phyloP scores from a whole-genome alignment of 441 rosid genomes.

The Gossypium aridum region DNA sequence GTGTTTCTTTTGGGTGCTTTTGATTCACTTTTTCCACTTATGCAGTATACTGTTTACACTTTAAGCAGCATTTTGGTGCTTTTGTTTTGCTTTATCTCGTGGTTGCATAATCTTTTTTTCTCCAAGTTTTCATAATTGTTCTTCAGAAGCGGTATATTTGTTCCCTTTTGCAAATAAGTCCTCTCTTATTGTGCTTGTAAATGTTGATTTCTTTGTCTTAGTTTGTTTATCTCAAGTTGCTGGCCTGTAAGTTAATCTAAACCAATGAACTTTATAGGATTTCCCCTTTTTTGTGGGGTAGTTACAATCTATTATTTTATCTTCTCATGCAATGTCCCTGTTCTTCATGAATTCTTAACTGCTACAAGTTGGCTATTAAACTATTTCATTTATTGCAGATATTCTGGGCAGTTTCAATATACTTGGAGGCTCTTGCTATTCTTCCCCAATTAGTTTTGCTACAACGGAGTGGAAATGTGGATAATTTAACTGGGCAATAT shows the following conservation, averaged over 20 bases:
- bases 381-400: conserved; percentile 34
- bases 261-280: background rate
- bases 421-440: conserved; percentile 96
- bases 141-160: no score
- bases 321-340: background rate
- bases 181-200: no score
- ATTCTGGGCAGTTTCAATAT: conserved; percentile 86
- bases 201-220: no score
- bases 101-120: background rate
- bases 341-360: background rate
- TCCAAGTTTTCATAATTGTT: background rate
- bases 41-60: background rate
- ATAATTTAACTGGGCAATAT: conserved; percentile 94
- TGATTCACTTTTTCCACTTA: background rate
- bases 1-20: background rate
- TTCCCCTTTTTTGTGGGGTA: background rate
- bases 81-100: background rate
- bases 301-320: background rate
- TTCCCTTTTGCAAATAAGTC: no score
- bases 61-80: background rate
- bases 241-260: no score
- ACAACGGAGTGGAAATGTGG: conserved; percentile 91
- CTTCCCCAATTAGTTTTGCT: conserved; percentile 89
- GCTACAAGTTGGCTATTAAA: background rate
- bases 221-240: no score